Evolutionary conservation across 495 filamentous ascomycete genomes (phyloP).

Genomic region (Neurospora tetraspora): DNA sequence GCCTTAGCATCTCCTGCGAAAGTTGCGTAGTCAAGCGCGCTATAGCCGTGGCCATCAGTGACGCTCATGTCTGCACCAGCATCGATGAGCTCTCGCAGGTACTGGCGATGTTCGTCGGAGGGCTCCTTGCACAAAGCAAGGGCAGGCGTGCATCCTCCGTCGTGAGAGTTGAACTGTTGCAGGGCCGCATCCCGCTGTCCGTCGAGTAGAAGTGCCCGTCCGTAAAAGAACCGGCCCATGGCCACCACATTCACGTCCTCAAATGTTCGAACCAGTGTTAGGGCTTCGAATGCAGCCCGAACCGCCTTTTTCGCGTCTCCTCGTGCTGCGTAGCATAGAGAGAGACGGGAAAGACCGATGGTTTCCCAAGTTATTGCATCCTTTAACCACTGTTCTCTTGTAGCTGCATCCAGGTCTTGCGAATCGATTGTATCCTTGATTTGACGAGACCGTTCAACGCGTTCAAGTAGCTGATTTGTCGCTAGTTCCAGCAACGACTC

Average conservation of each 20-base stretch:
- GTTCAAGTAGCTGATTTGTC: conserved; percentile 4
- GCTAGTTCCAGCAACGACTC: not conserved
- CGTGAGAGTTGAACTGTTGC: not conserved
- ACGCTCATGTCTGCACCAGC: conserved; percentile 18
- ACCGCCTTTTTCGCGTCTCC: not conserved
- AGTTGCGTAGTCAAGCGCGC: conserved; percentile 22
- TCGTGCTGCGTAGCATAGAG: conserved; percentile 7
- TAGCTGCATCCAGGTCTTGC: not conserved
- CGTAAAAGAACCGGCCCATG: conserved; percentile 7
- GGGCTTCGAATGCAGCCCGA: not conserved
- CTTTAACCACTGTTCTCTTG: not conserved
- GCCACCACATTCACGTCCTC: not conserved
- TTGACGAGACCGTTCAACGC: not conserved
- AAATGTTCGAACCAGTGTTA: not conserved
- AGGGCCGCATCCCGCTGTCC: conserved; percentile 1
- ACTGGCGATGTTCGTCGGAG: conserved; percentile 17
- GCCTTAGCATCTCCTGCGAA: conserved; percentile 11
- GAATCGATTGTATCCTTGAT: not conserved
- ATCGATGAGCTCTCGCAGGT: conserved; percentile 16
- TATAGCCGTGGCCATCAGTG: conserved; percentile 21
- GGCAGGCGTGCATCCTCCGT: conserved; percentile 11
- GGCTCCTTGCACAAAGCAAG: conserved; percentile 26
- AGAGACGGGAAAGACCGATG: conserved; percentile 12
- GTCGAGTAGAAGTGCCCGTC: not conserved
- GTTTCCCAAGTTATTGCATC: conserved; percentile 4